Percentiles rank a stretch among this genome's conserved stretches.
phyloP scores from a whole-genome alignment of 306 rosid species.

The Carpinus fangiana region DNA sequence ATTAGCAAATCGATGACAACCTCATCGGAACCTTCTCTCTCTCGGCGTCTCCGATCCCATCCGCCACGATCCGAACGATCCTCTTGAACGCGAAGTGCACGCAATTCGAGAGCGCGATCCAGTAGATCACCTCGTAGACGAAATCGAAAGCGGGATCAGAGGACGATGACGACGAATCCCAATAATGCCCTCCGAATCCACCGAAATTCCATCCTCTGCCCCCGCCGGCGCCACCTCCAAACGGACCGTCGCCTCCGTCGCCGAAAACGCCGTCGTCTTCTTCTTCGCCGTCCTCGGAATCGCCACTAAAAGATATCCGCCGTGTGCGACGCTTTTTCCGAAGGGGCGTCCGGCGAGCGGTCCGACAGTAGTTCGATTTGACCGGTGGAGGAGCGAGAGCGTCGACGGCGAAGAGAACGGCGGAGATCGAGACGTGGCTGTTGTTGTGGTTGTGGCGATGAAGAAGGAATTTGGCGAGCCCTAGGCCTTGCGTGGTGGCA shows the following conservation, averaged over 20 bases:
- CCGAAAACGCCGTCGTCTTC: slow-evolving; percentile 43
- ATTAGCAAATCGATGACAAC: slow-evolving; percentile 59
- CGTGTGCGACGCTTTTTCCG: slow-evolving; percentile 65
- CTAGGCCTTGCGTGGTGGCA: slow-evolving; percentile 45
- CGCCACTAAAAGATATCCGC: slow-evolving; percentile 49
- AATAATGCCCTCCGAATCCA: slow-evolving; percentile 61
- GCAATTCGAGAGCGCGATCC: slow-evolving; percentile 86
- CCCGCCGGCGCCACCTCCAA: slow-evolving; percentile 46
- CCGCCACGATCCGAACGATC: slow-evolving; percentile 54
- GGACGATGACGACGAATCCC: slow-evolving; percentile 69
- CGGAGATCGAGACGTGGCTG: slow-evolving; percentile 50
- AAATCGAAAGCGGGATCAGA: slow-evolving; percentile 81
- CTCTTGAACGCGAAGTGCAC: slow-evolving; percentile 80
- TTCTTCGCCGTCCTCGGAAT: slow-evolving; percentile 42
- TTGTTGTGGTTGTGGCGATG: slow-evolving; percentile 32
- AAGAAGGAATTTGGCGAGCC: slow-evolving; percentile 51
- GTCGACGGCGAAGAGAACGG: slow-evolving; percentile 54
- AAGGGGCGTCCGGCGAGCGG: slow-evolving; percentile 51
- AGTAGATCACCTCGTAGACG: slow-evolving; percentile 76
- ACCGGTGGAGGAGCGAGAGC: slow-evolving; percentile 78
- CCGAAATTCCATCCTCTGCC: slow-evolving; percentile 77
- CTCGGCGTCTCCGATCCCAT: slow-evolving; percentile 57
- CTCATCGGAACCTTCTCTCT: slow-evolving; percentile 69
- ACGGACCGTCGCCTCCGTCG: slow-evolving; percentile 46
- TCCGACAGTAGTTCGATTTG: slow-evolving; percentile 36